Conservation (phyloP, 768 basidiomycete species). For the Lepiota brunneoincarnata region DNA sequence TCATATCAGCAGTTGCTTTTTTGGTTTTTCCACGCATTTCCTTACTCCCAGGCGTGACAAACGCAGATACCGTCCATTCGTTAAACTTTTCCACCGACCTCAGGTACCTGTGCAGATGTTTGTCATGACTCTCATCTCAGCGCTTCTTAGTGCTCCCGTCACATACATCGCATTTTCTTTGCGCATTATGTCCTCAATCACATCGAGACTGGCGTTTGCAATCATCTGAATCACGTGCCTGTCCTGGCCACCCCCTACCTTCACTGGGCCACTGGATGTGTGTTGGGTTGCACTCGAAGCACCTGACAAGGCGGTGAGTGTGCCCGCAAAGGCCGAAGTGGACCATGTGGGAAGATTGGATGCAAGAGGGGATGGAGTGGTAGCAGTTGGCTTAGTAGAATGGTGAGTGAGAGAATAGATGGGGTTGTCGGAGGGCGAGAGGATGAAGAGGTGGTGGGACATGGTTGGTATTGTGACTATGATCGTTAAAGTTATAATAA, state of each 20-base stretch:
- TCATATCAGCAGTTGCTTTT: conserved; percentile 11
- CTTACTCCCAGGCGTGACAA: conserved; percentile 94
- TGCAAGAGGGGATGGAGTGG: conserved; percentile 63
- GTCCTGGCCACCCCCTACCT: conserved; percentile 80
- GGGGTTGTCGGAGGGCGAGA: conserved; percentile 86
- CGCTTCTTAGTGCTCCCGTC: not conserved
- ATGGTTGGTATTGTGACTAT: conserved; percentile 33
- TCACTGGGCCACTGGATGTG: conserved; percentile 57
- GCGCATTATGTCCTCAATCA: conserved; percentile 89
- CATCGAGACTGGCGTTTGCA: conserved; percentile 93
- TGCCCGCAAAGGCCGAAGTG: conserved; percentile 88
- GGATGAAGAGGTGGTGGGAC: conserved; percentile 85
- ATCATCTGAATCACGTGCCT: conserved; percentile 99
- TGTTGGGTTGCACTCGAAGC: conserved; percentile 76
- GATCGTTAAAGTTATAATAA: not conserved
- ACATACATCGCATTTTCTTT: conserved; percentile 78
- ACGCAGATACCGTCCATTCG: conserved; percentile 97
- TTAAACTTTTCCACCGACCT: conserved; percentile 97
- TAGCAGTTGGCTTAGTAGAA: conserved; percentile 68
- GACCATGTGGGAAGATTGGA: conserved; percentile 89
- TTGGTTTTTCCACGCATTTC: conserved; percentile 2
- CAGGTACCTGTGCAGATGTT: conserved; percentile 67
- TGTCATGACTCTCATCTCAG: conserved; percentile 12
- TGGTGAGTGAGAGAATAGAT: conserved; percentile 82
- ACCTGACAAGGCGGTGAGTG: conserved; percentile 81